Evolutionary conservation across 495 filamentous ascomycete genomes (phyloP), one percentile per base, ranked within the genome.

Genomic region (Penicillium simplicissimum): DNA sequence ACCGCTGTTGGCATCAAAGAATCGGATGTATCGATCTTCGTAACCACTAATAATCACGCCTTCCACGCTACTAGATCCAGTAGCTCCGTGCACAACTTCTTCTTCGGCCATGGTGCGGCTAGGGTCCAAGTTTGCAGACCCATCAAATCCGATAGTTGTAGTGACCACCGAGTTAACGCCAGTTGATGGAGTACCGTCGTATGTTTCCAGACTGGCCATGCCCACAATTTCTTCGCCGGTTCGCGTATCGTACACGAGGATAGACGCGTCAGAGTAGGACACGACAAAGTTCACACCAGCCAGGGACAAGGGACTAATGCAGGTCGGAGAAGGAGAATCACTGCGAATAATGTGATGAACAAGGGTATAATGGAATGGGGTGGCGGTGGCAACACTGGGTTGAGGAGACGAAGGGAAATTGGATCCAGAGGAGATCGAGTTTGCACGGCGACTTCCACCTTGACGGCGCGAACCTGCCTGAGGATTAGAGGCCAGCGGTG

Each of bases 1-100:
- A 98, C 95, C 95, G 76, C 91, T 96, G 70, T 98, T 98, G 23
- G 95, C 95, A 81, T 98, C 95, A 67, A 96, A 98, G 81, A 98
- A 96, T 63, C 95, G 82, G 63, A 98, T 93, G 69, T 90, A 97
- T 65, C 88, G 85, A 77, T 98, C 95, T 74, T 98, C 95, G 71
- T 98, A 93, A 64, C 95, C 95, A 52, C 88, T 95, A 63, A 98
- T 96, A 38, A 98, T 87, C 40, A 94, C 88, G 8, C 95, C 96
- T 66, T 97, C 92, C 2, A 96, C 87, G 23, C 90, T 93, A 62
- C 87, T 91, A 15, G 87, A 87, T 3, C 96, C 93, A 9, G 96
- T 98, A 21, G 93, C 90, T 9, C 90, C 90, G 60, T 88, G 85
- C 1, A 89, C 83, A 0, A 88, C 80, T 57, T 91, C 88, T 40